Evolutionary conservation across 192 early-diverging fungal species (phyloP), one percentile per base, ranked within the genome.

Genomic region (Mortierella antarctica): DNA sequence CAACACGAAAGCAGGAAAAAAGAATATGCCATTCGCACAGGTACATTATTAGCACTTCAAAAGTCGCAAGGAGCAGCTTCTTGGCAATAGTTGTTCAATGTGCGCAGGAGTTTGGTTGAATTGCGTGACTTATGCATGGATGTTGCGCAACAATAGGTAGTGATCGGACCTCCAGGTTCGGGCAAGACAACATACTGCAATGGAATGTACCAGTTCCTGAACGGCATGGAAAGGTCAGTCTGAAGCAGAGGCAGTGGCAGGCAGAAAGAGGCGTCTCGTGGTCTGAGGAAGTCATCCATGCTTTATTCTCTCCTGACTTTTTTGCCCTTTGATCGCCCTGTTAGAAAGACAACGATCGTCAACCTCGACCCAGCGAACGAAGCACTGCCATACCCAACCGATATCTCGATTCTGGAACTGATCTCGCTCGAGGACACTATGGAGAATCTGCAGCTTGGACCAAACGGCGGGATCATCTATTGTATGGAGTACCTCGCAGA

Each of bases 321-420:
- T 57, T 57, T 20, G 14, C 11, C 11, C 14, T 61, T 0, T 59
- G 14, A 41, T 23, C 17, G 41, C 10, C 41, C 12, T 41, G 11
- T 2, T 71, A 90, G 89, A 74, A 89, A 92, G 60, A 91, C 95
- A 7, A 90, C 95, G 15, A 87, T 99, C 39, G 92, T 99, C n/a
- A 99, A 99, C 82, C 88, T 99, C 52, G 98, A 99, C 79, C 96
- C 98, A 10, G 98, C 97, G n/a, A 97, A 97, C 72, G 98, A 98
- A 17, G 79, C 88, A 67, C 86, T 94, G 56, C 91, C 92, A 45
- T 97, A 98, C 79, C 83, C 93, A 41, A 93, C 95, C 54, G 86
- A 92, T 45, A 86, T 90, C 18, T 92, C 96, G 70, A 93, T 99
- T 47, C 83, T 90, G 42, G 96, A 99, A 49, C 86, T 99, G 18